Evolutionary conservation across 1,139 yeast species (phyloP), one percentile per base, ranked within the genome.

Genomic region (Debaryomyces sp.): DNA sequence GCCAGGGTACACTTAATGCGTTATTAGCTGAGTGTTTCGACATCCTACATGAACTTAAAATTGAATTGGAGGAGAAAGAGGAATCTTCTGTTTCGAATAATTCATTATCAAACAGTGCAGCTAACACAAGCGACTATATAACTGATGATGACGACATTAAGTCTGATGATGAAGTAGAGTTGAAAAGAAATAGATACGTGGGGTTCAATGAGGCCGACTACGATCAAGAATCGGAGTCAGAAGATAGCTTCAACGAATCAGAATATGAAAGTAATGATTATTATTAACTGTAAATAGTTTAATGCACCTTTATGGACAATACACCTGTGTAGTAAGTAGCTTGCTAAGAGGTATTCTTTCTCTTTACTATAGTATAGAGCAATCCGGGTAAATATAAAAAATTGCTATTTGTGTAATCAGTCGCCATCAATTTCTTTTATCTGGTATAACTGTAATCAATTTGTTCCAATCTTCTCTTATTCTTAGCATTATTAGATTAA

Each of bases 21-120:
- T 71, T 94, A 53, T 74, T 94, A 44, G 95, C 96, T 2, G 98
- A 92, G 66, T 92, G 98, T 67, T 94, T 90, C 64, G 99, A 94
- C 67, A 87, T 92, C 50, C 77, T 89, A 48, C 92, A 94, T 64
- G 99, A 94, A 68, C 75, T 94, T 61, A 87, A 90, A 62, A 87
- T 89, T 30, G 97, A 92, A 62, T 81, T 90, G 52, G 95, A 90
- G 61, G 96, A 89, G 50, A 75, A 73, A 55, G 82, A 81, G 53
- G 81, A 77, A 35, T 54, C 50, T 27, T 54, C 54, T 22, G 64
- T 59, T 38, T 58, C 51, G 18, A 58, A 56, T 26, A 63, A 54
- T 40, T 55, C 53, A 35, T 5, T 10, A 6, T 18, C 36, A 10
- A 58, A 48, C 17, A 58, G 56, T 3, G 62, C 54, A 32, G 60